A percentile compares a stretch with the other conserved stretches of the same genome.
Conservation (phyloP, 371 early-diverging fungal genomes). For the Blyttiomyces sp. region DNA sequence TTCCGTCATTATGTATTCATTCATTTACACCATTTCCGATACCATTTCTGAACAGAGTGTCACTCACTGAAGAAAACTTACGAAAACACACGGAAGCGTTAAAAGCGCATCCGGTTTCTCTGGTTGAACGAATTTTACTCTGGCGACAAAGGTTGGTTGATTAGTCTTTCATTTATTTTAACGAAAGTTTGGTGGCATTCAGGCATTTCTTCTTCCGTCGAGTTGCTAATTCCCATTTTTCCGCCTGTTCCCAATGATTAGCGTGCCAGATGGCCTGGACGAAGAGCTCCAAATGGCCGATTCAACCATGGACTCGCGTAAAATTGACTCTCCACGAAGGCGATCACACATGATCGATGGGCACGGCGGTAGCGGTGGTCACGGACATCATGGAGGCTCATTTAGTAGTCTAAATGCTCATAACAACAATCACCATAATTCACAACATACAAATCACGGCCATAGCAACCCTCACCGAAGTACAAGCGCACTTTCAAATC, state of each 20-base stretch:
- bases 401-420: no score
- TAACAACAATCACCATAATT: no score
- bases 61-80: conserved; percentile 18
- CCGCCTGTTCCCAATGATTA: background rate
- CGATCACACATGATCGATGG: no score
- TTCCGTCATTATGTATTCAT: no score
- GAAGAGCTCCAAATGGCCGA: conserved; percentile 6
- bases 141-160: conserved; percentile 16
- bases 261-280: background rate
- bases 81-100: conserved; percentile 6
- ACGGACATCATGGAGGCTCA: no score
- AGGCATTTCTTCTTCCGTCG: background rate
- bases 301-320: background rate
- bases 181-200: background rate
- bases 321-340: background rate
- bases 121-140: conserved; percentile 11
- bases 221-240: background rate
- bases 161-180: background rate
- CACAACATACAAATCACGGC: no score
- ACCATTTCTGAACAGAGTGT: no score
- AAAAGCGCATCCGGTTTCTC: conserved; percentile 9
- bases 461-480: no score
- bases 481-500: no score
- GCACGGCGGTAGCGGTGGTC: no score
- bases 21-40: no score